Base-by-base conservation (phyloP, 176 grass and related monocot species). In the Raddia guianensis region DNA sequence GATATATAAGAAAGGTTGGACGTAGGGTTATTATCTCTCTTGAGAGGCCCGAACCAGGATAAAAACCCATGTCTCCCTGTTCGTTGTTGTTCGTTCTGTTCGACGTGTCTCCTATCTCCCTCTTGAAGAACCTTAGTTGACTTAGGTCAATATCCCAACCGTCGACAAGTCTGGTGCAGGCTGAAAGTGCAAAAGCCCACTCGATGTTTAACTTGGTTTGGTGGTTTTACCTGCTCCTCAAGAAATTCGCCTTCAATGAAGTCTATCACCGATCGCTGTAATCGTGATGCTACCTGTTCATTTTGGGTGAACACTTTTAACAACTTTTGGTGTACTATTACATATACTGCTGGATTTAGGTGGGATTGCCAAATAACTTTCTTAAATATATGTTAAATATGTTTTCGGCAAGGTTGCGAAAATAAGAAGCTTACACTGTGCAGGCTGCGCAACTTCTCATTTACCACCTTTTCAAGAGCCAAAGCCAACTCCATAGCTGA, bases 401-500 rank as follows among this genome's bases (percentile, higher is more conserved):
- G 33, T 3, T 49, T 44, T 43, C 4, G n/a, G 66, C 45, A 16
- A 51, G 2, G 16, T 12, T 56, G 19, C 7, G 34, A 42, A 63
- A 4, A 49, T 64, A 4, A 77, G 62, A 15, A 66, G 81, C 90
- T 91, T 84, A 94, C 96, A 66, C 67, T 35, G 59, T 98, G 92
- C 67, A 98, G 78, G 56, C 70, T 90, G 69, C 91, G 88, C 67
- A 98, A 68, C 83, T 93, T 97, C 79, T 97, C 93, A 46, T 97
- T 97, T 8, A 85, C 87, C 73, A 97, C 68, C 75, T 97, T 97
- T 56, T 97, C 90, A 63, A 97, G 68, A 55, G 93, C 80, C 67
- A 97, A 77, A 75, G 96, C 90, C 67, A 98, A 66, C 58, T 98
- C 95, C 95, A 98, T 98, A 80, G 95, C 95, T 98, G 86, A 82